Conservation (phyloP, 768 basidiomycete genomes). For the Tylopilus balloui region DNA sequence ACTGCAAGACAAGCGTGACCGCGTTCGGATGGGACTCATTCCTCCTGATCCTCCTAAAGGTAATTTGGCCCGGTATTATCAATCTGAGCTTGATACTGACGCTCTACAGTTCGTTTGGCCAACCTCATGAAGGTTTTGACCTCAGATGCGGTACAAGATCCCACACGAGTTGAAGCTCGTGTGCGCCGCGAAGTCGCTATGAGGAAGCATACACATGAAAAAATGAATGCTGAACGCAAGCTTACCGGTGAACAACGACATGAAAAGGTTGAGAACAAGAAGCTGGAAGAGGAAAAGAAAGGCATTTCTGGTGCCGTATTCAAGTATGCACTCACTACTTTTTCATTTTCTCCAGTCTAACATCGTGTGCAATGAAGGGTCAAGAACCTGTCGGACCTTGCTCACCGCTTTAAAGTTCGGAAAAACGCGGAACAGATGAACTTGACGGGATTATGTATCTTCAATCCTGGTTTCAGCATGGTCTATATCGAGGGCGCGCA, state of each 20-base stretch:
- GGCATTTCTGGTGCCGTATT: slow-evolving; percentile 81
- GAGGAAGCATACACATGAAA: slow-evolving; percentile 85
- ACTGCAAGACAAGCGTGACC: slow-evolving; percentile 89
- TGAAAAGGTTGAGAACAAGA: slow-evolving; percentile 85
- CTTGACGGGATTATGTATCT: slow-evolving; percentile 85
- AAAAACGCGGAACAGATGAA: slow-evolving; percentile 93
- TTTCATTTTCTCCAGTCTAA: background rate
- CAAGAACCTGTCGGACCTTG: slow-evolving; percentile 82
- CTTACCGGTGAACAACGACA: slow-evolving; percentile 85
- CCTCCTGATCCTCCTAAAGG: slow-evolving; percentile 96
- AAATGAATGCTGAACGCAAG: slow-evolving; percentile 90
- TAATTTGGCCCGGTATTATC: slow-evolving; percentile 26
- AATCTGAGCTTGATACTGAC: background rate
- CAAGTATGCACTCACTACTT: slow-evolving; percentile 55
- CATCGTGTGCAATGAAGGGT: slow-evolving; percentile 47
- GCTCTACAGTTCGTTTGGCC: slow-evolving; percentile 70
- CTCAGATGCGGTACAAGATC: slow-evolving; percentile 94
- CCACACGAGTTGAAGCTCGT: slow-evolving; percentile 94
- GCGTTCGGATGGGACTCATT: slow-evolving; percentile 91
- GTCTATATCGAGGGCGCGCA: slow-evolving; percentile 91
- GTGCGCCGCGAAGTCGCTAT: slow-evolving; percentile 91
- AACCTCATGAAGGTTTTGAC: slow-evolving; percentile 98
- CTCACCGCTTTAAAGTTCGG: slow-evolving; percentile 93
- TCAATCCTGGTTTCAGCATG: slow-evolving; percentile 84
- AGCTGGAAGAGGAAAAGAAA: slow-evolving; percentile 82